Base-by-base conservation (phyloP, 306 rosid genomes). In the Alnus rubra region DNA sequence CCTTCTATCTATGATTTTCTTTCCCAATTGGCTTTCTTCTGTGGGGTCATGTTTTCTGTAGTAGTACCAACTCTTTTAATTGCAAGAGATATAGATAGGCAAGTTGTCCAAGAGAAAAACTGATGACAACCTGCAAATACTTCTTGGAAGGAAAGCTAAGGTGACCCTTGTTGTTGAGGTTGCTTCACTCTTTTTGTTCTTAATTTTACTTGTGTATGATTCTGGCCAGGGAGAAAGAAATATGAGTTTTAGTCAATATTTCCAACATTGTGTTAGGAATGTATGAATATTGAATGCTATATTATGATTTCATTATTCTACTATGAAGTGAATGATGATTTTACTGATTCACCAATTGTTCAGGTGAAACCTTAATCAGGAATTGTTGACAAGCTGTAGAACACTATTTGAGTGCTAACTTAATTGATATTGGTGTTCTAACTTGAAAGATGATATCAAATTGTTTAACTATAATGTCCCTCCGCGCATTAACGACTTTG, bases 71-170 rank as follows among this genome's bases (percentile, higher is more conserved):
- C 23, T 42, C 51, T n/a, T 80, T 69, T 50, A 9, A 45, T 52
- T 18, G 28, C 44, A 6, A 53, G 16, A 16, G 28, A 23, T 23
- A 23, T 23, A 23, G 28, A 23, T 23, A 23, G 28, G 28, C 92
- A 96, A 93, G 88, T 78, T 96, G 83, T 89, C 96, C 0, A 96
- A 96, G 96, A 89, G 99, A 87, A 93, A 93, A 85, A 81, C 91
- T 35, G 98, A 96, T 82, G 98, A 96, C 73, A 93, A 86, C 81
- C 91, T 96, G 76, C 98, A 96, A 19, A 58, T 89, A 14, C 93
- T 96, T 77, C 99, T 90, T 62, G 98, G 96, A 49, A 96, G 91
- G 86, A 93, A 80, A 82, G 85, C 96, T 31, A 96, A 96, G 97
- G 99, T 96, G 68, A 73, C 18, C 31, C 28, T 23, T 23, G 28